phyloP scores from a whole-genome alignment of 2,329 filamentous ascomycete genomes.

The Rhynchosporium secalis region DNA sequence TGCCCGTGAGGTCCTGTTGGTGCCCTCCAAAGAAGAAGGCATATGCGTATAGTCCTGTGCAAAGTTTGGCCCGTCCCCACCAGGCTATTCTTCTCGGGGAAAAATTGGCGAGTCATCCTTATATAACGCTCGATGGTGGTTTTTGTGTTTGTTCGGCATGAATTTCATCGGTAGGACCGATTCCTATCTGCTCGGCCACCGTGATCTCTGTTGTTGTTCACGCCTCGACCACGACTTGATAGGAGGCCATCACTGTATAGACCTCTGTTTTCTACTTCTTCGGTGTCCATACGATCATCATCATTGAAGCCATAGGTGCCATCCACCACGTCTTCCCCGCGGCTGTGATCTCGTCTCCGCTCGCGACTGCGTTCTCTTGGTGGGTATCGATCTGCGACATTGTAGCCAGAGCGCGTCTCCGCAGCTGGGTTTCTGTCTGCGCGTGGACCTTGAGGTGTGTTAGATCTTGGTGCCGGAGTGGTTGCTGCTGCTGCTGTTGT shows the following conservation, averaged over 20 bases:
- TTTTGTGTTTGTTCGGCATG: background rate
- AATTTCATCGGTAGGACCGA: constrained; percentile 20
- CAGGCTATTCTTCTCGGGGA: background rate
- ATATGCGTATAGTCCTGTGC: no score
- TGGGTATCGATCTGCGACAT: constrained; percentile 31
- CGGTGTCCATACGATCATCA: constrained; percentile 40
- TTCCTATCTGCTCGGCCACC: constrained; percentile 17
- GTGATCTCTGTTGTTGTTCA: constrained; percentile 26
- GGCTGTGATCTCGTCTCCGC: constrained; percentile 29
- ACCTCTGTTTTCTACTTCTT: constrained; percentile 31
- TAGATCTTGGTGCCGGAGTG: constrained; percentile 19
- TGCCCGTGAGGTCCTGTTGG: no score
- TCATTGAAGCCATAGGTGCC: constrained; percentile 40
- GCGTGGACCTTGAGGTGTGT: constrained; percentile 37
- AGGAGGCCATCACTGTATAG: constrained; percentile 41
- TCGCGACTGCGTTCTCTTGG: constrained; percentile 30
- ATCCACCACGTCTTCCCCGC: constrained; percentile 38
- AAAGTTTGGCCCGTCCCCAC: background rate
- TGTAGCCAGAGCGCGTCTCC: constrained; percentile 28
- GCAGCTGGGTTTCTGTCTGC: constrained; percentile 29
- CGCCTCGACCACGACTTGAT: constrained; percentile 30
- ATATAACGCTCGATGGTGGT: background rate
- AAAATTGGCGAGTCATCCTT: background rate
- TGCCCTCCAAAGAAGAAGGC: no score
- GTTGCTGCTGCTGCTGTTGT: constrained; percentile 19